Evolutionary conservation across 2,329 filamentous ascomycete species (phyloP).

Genomic region (Cercospora zeina): DNA sequence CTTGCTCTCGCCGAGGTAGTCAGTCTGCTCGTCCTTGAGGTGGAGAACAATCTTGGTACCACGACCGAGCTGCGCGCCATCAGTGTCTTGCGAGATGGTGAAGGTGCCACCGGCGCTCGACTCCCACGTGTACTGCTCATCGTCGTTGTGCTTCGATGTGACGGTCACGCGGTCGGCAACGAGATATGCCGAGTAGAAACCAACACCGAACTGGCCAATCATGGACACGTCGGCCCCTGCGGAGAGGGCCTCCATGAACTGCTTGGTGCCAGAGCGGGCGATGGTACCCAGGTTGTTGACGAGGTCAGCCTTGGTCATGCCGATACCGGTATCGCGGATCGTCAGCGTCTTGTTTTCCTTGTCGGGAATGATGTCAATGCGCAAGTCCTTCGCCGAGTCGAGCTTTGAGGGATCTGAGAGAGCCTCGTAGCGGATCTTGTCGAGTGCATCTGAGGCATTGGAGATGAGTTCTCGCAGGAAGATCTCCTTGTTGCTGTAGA

Average conservation of each 20-base stretch:
- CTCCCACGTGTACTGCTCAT: conserved; percentile 99
- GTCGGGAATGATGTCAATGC: conserved; percentile 98
- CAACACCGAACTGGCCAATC: conserved; percentile 99
- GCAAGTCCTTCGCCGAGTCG: conserved; percentile 94
- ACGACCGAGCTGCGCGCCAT: conserved; percentile 86
- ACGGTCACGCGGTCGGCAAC: conserved; percentile 96
- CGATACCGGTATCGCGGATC: conserved; percentile 97
- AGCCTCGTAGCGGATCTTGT: conserved; percentile 99
- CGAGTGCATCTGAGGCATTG: conserved; percentile 97
- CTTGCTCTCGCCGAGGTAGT: conserved; percentile 98
- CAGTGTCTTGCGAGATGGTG: conserved; percentile 85
- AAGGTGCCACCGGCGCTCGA: conserved; percentile 96
- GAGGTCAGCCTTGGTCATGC: conserved; percentile 99
- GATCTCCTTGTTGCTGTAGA: conserved; percentile 99
- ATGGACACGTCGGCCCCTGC: conserved; percentile 99
- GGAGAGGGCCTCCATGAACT: conserved; percentile 99
- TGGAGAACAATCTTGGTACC: conserved; percentile 98
- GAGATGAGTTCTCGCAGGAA: conserved; percentile 98
- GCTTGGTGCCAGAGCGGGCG: conserved; percentile 98
- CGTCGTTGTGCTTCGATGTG: conserved; percentile 98
- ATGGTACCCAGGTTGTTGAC: conserved; percentile 99
- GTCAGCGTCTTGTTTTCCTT: conserved; percentile 97
- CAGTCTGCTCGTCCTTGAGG: conserved; percentile 98
- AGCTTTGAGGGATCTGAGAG: conserved; percentile 97
- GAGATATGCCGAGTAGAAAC: conserved; percentile 99